Base-by-base conservation (phyloP, 164 flowering plant genomes). In the Brasenia schreberi region DNA sequence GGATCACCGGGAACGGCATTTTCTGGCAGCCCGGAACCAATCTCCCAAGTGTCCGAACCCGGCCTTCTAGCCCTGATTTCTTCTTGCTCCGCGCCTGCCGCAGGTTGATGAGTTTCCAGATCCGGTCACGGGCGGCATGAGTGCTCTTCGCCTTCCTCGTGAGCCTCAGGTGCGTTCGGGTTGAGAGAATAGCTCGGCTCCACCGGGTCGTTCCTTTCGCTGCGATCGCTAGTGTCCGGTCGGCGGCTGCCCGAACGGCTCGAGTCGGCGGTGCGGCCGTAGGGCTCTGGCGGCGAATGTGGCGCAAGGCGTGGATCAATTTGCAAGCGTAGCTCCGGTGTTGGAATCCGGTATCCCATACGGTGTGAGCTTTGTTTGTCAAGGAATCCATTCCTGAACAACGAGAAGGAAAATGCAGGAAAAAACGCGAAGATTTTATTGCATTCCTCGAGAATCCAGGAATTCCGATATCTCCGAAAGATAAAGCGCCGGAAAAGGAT, bases 11-110 rank as follows among this genome's bases (percentile, higher is more conserved):
- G 65, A 87, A 68, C 19, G 87, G 71, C 59, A 81, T 72, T 65
- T 87, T 83, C 71, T 79, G 74, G 80, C 96, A 84, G n/a, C 96
- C 96, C 69, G 96, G 96, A 42, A 89, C 89, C 27, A 89, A 67
- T 60, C 89, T 78, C n/a, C 90, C 90, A 0, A 89, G 84, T 23
- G 77, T 73, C 42, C 79, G 70, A 4, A 75, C 85, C 59, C 80
- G 81, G 67, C 77, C 61, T 65, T 81, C 82, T 64, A 87, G 76
- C 9, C 84, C 79, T 19, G 89, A 87, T 12, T 75, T 16, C 63
- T 61, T 11, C n/a, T 61, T 69, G 56, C 56, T 9, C 12, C 56
- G 10, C 56, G 4, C 56, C 56, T 49, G 56, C 39, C 39, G 39
- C 3, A 49, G 56, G 12, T 49, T 49, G 16, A 2, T 49, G 56